Base-by-base conservation (phyloP, 208 protist species). In the Leishmania mexicana region DNA sequence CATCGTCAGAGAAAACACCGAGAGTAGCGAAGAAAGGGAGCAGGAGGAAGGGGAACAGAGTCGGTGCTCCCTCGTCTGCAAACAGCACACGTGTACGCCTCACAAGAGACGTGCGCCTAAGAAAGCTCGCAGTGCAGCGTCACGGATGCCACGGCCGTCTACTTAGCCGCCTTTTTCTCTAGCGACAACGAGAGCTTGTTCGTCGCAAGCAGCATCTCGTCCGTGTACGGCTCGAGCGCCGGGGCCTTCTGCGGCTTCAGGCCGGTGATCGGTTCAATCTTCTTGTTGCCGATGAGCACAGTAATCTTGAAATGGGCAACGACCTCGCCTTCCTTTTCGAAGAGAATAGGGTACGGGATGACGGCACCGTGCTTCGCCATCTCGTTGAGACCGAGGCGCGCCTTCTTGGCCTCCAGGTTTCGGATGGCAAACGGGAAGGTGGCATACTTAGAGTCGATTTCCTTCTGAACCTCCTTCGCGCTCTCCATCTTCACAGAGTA, bases 401-500 rank as follows among this genome's bases (percentile, higher is more conserved):
- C 96, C 76, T 94, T 97, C 89, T 99, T 99, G 54, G 96, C 90
- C 85, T 99, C 98, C 80, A 98, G 75, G 73, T 95, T 97, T 67
- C 97, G 92, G 31, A 99, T 84, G 45, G 96, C 95, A 85, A 99
- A 99, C 71, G 99, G 99, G 83, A 99, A 98, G 38, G 96, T 98
- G 42, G 89, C 83, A 90, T 96, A 99, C 81, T 97, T 96, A 51
- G 88, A 76, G 85, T 99, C 98, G 81, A 99, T 98, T 81, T 99
- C 97, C 77, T 93, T 95, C 79, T 99, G 93, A 73, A 99, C 87
- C 79, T 98, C 94, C 80, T 97, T 95, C 19, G 99, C 97, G 75
- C 98, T 96, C 89, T 99, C 98, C 95, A 99, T 95, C 96, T 99
- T 99, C 40, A 99, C 93, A 24, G 91, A 85, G 93, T 99, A 99